Evolutionary conservation across 2,329 filamentous ascomycete species (phyloP).

Genomic region (Verruconis gallopava): DNA sequence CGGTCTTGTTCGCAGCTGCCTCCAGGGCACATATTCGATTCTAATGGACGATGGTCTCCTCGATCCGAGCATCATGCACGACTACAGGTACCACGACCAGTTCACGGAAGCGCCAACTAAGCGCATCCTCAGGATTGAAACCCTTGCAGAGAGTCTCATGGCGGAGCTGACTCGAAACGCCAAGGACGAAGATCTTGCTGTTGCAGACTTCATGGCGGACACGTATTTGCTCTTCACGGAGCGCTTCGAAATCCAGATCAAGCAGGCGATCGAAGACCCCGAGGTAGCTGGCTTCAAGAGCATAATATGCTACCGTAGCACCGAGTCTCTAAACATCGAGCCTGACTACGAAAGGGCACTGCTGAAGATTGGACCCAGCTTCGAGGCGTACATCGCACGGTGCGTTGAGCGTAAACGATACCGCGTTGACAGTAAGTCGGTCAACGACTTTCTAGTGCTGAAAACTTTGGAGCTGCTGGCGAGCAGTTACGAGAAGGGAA

Average conservation of each 20-base stretch:
- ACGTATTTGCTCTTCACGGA: constrained; percentile 33
- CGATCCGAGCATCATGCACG: constrained; percentile 38
- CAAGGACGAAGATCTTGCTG: constrained; percentile 21
- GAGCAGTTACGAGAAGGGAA: constrained; percentile 25
- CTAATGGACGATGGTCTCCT: constrained; percentile 68
- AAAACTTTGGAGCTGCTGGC: constrained; percentile 47
- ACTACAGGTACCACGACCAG: constrained; percentile 51
- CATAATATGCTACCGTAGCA: constrained; percentile 69
- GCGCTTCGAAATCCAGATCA: constrained; percentile 41
- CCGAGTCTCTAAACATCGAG: constrained; percentile 44
- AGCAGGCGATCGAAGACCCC: constrained; percentile 45
- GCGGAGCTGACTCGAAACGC: constrained; percentile 35
- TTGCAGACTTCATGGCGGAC: constrained; percentile 21
- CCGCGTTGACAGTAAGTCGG: constrained; percentile 46
- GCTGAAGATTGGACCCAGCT: constrained; percentile 22
- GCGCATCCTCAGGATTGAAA: constrained; percentile 67
- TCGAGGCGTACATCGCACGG: constrained; percentile 28
- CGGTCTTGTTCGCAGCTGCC: constrained; percentile 48
- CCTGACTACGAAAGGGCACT: constrained; percentile 29
- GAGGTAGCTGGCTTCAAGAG: constrained; percentile 72
- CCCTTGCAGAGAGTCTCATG: constrained; percentile 50
- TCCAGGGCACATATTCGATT: constrained; percentile 59
- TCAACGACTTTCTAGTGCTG: constrained; percentile 61
- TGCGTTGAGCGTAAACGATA: constrained; percentile 28
- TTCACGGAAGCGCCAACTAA: constrained; percentile 53